These are phyloP conservation scores for Schizophyllum amplum DNA, from an alignment of 1,284 basidiomycete genomes.

Conservation along the genomic window DNA sequence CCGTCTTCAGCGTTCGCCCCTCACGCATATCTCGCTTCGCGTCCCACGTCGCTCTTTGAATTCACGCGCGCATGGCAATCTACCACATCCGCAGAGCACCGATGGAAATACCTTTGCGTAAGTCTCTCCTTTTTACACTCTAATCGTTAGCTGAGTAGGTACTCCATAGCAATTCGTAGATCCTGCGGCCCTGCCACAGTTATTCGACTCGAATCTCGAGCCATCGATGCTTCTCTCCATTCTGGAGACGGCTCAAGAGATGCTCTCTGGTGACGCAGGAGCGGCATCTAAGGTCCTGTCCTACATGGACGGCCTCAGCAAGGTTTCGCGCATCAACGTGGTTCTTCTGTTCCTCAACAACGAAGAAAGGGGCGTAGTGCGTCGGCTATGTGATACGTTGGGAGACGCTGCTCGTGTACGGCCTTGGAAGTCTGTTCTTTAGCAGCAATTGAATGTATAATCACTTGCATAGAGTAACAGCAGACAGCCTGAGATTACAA, in stretches of 20 bases:
- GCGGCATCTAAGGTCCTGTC: not conserved
- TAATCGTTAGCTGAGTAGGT: not conserved
- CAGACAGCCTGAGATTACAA: no score
- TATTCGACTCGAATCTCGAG: not conserved
- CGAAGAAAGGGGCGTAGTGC: not conserved
- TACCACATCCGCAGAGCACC: slow-evolving; percentile 7
- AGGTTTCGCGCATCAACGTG: not conserved
- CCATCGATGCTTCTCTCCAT: not conserved
- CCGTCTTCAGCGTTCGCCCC: slow-evolving; percentile 4
- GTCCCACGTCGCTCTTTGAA: slow-evolving; percentile 45
- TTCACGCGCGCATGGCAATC: slow-evolving; percentile 49
- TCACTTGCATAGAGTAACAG: no score
- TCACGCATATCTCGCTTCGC: slow-evolving; percentile 10
- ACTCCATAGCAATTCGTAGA: not conserved
- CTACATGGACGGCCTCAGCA: not conserved
- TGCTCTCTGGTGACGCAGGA: not conserved
- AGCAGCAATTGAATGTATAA: not conserved
- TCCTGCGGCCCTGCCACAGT: not conserved
- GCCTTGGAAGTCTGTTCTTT: not conserved
- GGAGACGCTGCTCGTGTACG: not conserved
- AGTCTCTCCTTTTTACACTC: not conserved
- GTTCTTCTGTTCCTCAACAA: not conserved
- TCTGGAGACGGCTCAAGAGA: not conserved
- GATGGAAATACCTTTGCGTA: not conserved
- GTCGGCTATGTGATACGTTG: not conserved